phyloP scores from a whole-genome alignment of 768 basidiomycete species.

The Trametes meyenii region DNA sequence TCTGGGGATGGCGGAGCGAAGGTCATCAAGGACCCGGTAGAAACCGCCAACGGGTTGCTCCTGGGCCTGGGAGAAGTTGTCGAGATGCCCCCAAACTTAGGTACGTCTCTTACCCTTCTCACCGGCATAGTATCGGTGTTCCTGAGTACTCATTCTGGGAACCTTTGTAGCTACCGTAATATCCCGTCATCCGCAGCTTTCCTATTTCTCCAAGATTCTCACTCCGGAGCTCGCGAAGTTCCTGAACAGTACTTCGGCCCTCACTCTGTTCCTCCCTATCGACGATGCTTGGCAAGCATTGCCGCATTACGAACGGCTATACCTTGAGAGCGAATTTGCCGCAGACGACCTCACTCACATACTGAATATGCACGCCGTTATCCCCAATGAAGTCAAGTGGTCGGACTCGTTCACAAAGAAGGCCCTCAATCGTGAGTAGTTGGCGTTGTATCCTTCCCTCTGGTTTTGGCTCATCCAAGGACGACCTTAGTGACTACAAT shows the following conservation, averaged over 20 bases:
- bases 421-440: slow-evolving; percentile 53
- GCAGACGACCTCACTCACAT: slow-evolving; percentile 78
- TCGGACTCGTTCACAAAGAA: slow-evolving; percentile 58
- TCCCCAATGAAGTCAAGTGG: slow-evolving; percentile 57
- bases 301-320: slow-evolving; percentile 76
- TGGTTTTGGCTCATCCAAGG: slow-evolving; percentile 5
- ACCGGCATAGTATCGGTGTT: neutral
- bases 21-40: slow-evolving; percentile 56
- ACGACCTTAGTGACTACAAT: slow-evolving; percentile 63
- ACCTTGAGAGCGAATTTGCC: slow-evolving; percentile 88
- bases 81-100: slow-evolving; percentile 70
- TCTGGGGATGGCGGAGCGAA: slow-evolving; percentile 74
- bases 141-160: neutral
- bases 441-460: slow-evolving; percentile 1
- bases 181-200: slow-evolving; percentile 58
- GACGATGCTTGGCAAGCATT: slow-evolving; percentile 83
- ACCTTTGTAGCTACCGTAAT: slow-evolving; percentile 57
- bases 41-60: slow-evolving; percentile 77
- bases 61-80: slow-evolving; percentile 77
- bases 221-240: slow-evolving; percentile 56
- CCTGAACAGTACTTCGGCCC: slow-evolving; percentile 66
- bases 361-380: slow-evolving; percentile 74
- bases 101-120: slow-evolving; percentile 45
- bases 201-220: slow-evolving; percentile 76
- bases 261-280: slow-evolving; percentile 89